Percentiles rank a stretch among this genome's conserved stretches.
These are phyloP conservation scores for Decorospora gaudefroyi DNA, from an alignment of 2,329 filamentous ascomycete genomes.

Conservation along the genomic window DNA sequence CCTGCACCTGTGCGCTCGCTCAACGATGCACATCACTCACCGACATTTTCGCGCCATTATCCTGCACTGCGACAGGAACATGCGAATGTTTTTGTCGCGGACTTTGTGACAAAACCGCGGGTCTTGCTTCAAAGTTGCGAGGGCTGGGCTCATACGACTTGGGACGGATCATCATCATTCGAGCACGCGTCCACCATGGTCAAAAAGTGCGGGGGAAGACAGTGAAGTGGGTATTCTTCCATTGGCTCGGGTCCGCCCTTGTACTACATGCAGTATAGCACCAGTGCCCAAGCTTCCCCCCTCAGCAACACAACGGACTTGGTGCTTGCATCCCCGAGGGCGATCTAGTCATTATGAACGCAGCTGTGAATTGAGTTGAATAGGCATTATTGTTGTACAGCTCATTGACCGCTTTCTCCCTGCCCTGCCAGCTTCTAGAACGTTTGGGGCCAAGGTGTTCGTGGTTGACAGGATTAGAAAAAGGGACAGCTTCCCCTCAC, in stretches of 20 bases:
- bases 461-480: constrained; percentile 13
- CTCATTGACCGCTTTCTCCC: constrained; percentile 19
- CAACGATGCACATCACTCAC: constrained; percentile 22
- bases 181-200: constrained; percentile 6
- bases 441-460: constrained; percentile 6
- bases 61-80: too few species aligned
- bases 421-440: constrained; percentile 9
- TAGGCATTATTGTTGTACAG: too few species aligned
- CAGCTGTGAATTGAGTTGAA: neutral
- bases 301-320: constrained; percentile 13
- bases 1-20: constrained; percentile 17
- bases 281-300: constrained; percentile 10
- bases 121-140: neutral
- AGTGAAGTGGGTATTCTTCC: constrained; percentile 10
- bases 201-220: constrained; percentile 20
- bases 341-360: constrained; percentile 11
- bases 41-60: constrained; percentile 23
- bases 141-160: neutral
- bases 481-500: constrained; percentile 24
- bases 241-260: constrained; percentile 17
- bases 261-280: constrained; percentile 6
- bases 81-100: too few species aligned
- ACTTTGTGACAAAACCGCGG: neutral
- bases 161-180: constrained; percentile 5
- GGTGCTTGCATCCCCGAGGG: constrained; percentile 18